phyloP scores from a whole-genome alignment of 2,329 filamentous ascomycete species.

The Orbilia quercus region DNA sequence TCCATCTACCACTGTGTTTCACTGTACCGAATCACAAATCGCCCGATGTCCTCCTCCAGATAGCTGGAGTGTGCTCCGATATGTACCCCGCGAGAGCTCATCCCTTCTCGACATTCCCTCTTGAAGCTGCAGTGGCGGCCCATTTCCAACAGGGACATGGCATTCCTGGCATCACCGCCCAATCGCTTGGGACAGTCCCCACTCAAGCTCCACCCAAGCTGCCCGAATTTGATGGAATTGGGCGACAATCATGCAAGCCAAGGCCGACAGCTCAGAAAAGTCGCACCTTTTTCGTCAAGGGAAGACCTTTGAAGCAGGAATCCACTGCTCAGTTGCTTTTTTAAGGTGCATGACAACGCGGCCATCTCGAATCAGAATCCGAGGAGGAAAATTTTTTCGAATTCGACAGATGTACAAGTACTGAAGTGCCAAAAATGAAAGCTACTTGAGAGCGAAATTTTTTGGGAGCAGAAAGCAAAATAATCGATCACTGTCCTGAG shows the following conservation, averaged over 20 bases:
- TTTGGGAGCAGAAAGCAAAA: constrained; percentile 32
- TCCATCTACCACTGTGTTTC: constrained; percentile 35
- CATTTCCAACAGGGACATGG: constrained; percentile 46
- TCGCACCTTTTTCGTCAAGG: constrained; percentile 43
- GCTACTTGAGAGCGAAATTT: constrained; percentile 34
- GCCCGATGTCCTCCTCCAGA: constrained; percentile 22
- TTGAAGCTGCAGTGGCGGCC: constrained; percentile 36
- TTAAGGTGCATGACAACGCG: constrained; percentile 38
- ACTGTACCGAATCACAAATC: constrained; percentile 44
- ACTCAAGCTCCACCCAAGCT: constrained; percentile 38
- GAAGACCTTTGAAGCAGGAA: constrained; percentile 28
- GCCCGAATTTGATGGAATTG: constrained; percentile 41
- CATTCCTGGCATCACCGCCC: constrained; percentile 41
- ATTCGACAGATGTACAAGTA: constrained; percentile 56
- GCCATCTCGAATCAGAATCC: constrained; percentile 51
- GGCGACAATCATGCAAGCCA: constrained; percentile 45
- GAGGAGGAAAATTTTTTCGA: constrained; percentile 49
- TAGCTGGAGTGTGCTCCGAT: constrained; percentile 29
- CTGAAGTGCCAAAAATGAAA: constrained; percentile 36
- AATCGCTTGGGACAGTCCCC: constrained; percentile 53
- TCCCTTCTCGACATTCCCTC: constrained; percentile 43
- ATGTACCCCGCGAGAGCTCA: constrained; percentile 53
- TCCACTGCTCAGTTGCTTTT: constrained; percentile 51
- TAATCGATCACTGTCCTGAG: constrained; percentile 44
- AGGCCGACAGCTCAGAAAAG: constrained; percentile 56